These are phyloP conservation scores for Hygrocybe punicea DNA, from an alignment of 768 basidiomycete genomes.

Conservation along the genomic window DNA sequence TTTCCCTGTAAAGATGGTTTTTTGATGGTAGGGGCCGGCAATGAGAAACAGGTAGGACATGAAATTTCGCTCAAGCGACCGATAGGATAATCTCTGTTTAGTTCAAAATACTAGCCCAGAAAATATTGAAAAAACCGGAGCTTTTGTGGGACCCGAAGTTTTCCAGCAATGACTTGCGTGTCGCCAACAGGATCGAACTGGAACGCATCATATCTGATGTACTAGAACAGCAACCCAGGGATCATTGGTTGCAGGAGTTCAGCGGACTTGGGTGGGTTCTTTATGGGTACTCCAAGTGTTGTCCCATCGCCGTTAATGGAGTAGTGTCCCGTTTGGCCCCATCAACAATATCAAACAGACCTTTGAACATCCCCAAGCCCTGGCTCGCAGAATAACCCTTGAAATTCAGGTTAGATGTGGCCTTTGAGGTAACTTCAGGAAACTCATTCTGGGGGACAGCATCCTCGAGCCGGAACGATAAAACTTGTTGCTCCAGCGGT, in stretches of 20 bases:
- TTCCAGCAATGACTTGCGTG: constrained; percentile 69
- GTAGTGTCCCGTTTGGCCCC: constrained; percentile 52
- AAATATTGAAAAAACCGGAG: constrained; percentile 58
- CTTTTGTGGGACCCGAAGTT: constrained; percentile 63
- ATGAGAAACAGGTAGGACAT: constrained; percentile 68
- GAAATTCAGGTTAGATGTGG: constrained; percentile 66
- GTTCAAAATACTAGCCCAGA: constrained; percentile 66
- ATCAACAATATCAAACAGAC: constrained; percentile 91
- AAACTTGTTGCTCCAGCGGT: constrained; percentile 81
- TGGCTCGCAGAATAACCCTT: constrained; percentile 69
- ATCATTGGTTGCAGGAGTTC: constrained; percentile 72
- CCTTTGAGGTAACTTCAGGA: constrained; percentile 14
- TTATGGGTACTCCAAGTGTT: constrained; percentile 8
- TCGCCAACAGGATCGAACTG: constrained; percentile 69
- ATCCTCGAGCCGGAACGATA: constrained; percentile 71
- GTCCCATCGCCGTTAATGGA: neutral
- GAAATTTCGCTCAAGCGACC: neutral
- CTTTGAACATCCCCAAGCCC: constrained; percentile 82
- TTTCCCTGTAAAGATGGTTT: constrained; percentile 86
- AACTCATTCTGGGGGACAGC: constrained; percentile 41
- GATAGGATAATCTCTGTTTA: constrained; percentile 27
- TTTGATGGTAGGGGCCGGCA: constrained; percentile 92
- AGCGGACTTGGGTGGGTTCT: constrained; percentile 71
- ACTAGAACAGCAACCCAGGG: constrained; percentile 55
- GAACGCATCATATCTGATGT: constrained; percentile 62